Conservation (phyloP, 345 rosid species). For the Isatis tinctoria region DNA sequence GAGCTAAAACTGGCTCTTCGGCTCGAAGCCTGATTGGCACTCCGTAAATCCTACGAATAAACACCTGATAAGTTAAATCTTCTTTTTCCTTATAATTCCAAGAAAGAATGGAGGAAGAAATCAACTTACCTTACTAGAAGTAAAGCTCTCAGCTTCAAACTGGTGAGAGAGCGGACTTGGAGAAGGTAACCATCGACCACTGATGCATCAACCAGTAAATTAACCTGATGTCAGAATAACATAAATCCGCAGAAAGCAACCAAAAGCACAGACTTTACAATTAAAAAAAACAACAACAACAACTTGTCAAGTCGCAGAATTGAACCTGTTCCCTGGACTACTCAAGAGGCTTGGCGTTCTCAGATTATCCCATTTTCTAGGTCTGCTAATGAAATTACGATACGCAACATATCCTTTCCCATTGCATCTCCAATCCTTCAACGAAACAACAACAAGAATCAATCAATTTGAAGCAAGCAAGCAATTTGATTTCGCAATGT, state of each 20-base stretch:
- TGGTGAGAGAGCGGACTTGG: constrained; percentile 57
- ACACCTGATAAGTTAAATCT: constrained; percentile 4
- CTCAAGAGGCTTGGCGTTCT: constrained; percentile 58
- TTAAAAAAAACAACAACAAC: neutral
- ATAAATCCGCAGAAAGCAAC: constrained; percentile 36
- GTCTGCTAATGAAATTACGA: constrained; percentile 80
- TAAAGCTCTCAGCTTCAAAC: constrained; percentile 75
- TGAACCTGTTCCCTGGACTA: constrained; percentile 87
- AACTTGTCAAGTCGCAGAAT: constrained; percentile 22
- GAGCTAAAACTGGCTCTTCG: constrained; percentile 86
- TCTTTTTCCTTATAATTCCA: neutral
- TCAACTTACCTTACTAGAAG: constrained; percentile 66
- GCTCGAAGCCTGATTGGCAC: constrained; percentile 54
- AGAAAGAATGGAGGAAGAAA: neutral
- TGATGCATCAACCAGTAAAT: constrained; percentile 89
- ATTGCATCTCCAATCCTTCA: constrained; percentile 96
- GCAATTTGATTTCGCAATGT: too few relatives aligned
- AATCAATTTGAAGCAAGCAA: too few relatives aligned
- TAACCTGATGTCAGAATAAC: constrained; percentile 80
- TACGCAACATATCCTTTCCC: constrained; percentile 83
- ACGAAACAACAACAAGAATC: neutral
- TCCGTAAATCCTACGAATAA: constrained; percentile 59
- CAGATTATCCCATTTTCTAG: constrained; percentile 71
- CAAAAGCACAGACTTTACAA: neutral
- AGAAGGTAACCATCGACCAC: constrained; percentile 85